Evolutionary conservation across 495 filamentous ascomycete genomes (phyloP), one percentile per base, ranked within the genome.

Genomic region (Pseudotulostoma volvatum): DNA sequence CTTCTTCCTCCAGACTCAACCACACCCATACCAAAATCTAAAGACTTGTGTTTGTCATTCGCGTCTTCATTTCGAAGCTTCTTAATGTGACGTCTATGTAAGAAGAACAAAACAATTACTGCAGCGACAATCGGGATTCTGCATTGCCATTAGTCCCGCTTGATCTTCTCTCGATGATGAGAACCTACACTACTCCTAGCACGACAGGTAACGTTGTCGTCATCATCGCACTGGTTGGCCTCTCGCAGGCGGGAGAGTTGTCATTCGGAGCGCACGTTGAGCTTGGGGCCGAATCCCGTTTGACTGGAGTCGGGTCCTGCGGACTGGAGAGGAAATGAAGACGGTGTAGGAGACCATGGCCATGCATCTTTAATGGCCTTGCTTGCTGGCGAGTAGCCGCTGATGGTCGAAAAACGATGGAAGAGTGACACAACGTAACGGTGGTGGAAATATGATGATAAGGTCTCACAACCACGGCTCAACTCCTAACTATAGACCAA

Each of bases 21-120:
- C 34, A 51, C 40, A 35, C 64, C 82, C 55, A 94, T 58, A 19
- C 90, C 90, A 54, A 96, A 97, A 55, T 97, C 90, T 51, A 96
- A 71, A 1, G 84, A 93, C 51, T 79, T 92, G 55, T 92, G 82
- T 47, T 83, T 81, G 53, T 95, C 88, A 43, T 81, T 74, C 20
- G 68, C 66, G 55, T 97, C 90, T 63, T 97, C 90, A 31, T 62
- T 61, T 42, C 68, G 66, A 42, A 86, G 71, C 45, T 72, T 88
- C 46, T 73, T 71, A 11, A 81, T 62, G 47, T 82, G 78, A 52
- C 81, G 68, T 9, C 81, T 73, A 49, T 93, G 85, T 20, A 97
- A 66, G 46, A 73, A 79, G 38, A 88, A 42, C 34, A 94, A 66
- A 18, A 83, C 66, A 16, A 77, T 42, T 4, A 83, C 50, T 9